Percentiles rank a stretch among this genome's conserved stretches.
Conservation (phyloP, 306 rosid species). For the Gillenia trifoliata region DNA sequence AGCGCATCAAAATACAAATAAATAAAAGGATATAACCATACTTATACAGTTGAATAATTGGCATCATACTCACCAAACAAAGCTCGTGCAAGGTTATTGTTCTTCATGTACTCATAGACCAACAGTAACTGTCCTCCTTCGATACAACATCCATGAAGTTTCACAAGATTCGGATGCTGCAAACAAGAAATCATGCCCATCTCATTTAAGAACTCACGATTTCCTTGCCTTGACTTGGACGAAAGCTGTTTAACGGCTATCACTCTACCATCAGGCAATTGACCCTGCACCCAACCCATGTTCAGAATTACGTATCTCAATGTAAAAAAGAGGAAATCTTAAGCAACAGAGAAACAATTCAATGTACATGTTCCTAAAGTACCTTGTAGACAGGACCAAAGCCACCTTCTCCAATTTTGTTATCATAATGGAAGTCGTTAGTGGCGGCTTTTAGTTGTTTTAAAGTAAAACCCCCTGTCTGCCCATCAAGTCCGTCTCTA, state of each 20-base stretch:
- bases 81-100: conserved; percentile 65
- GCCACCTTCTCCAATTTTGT: conserved; percentile 75
- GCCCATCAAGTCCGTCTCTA: conserved; percentile 30
- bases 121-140: conserved; percentile 60
- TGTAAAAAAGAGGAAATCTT: conserved; percentile 7
- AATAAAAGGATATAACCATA: neutral
- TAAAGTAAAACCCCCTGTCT: conserved; percentile 50
- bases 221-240: conserved; percentile 64
- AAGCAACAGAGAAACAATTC: neutral
- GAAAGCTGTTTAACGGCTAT: conserved; percentile 78
- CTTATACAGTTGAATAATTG: neutral
- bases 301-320: neutral
- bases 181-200: conserved; percentile 64
- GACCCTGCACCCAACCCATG: conserved; percentile 41
- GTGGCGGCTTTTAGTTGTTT: conserved; percentile 57
- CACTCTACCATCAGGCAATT: conserved; percentile 49
- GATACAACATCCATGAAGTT: conserved; percentile 65
- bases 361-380: conserved; percentile 1
- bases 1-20: neutral
- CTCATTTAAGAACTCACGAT: conserved; percentile 72
- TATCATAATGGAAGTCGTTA: conserved; percentile 36
- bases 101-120: conserved; percentile 76
- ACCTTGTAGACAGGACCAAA: conserved; percentile 75
- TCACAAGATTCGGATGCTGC: conserved; percentile 79
- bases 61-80: conserved; percentile 49